A percentile compares a stretch with the other conserved stretches of the same genome.
phyloP scores from a whole-genome alignment of 768 basidiomycete species.

The Rhodocollybia butyracea region DNA sequence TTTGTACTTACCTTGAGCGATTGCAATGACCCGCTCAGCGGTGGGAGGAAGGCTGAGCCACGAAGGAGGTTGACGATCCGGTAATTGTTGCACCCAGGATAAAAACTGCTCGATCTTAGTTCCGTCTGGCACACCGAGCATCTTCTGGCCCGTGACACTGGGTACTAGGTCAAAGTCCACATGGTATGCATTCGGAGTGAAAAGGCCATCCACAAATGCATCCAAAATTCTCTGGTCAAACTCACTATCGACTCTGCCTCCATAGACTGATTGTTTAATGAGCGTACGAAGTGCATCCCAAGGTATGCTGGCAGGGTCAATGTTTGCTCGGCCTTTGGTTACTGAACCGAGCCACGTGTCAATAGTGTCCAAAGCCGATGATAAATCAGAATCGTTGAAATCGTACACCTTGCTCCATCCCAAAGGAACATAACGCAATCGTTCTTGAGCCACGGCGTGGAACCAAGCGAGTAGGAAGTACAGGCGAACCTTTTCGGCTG shows the following conservation, averaged over 20 bases:
- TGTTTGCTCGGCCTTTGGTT: conserved; percentile 86
- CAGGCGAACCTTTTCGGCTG: conserved; percentile 87
- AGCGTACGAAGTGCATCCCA: conserved; percentile 94
- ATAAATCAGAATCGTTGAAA: conserved; percentile 98
- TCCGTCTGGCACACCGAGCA: conserved; percentile 80
- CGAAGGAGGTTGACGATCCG: conserved; percentile 90
- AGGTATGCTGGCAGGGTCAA: conserved; percentile 89
- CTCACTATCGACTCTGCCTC: conserved; percentile 90
- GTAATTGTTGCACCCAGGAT: conserved; percentile 83
- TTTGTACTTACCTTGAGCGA: conserved; percentile 71
- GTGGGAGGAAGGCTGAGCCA: conserved; percentile 94
- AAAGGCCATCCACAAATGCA: conserved; percentile 88
- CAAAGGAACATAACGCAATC: conserved; percentile 90
- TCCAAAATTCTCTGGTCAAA: conserved; percentile 93
- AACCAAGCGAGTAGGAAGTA: conserved; percentile 99
- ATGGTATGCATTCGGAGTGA: conserved; percentile 87
- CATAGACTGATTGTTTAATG: conserved; percentile 95
- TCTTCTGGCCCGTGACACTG: conserved; percentile 48
- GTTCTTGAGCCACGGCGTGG: conserved; percentile 97
- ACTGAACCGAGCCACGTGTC: conserved; percentile 82
- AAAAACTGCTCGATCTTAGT: conserved; percentile 91
- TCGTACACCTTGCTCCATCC: conserved; percentile 98
- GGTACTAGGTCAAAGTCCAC: conserved; percentile 89
- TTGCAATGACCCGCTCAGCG: conserved; percentile 88
- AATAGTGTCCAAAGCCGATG: conserved; percentile 88